These are phyloP conservation scores for Pleurozium schreberi DNA, from an alignment of 225 moss, liverwort and hornwort species.

Conservation along the genomic window DNA sequence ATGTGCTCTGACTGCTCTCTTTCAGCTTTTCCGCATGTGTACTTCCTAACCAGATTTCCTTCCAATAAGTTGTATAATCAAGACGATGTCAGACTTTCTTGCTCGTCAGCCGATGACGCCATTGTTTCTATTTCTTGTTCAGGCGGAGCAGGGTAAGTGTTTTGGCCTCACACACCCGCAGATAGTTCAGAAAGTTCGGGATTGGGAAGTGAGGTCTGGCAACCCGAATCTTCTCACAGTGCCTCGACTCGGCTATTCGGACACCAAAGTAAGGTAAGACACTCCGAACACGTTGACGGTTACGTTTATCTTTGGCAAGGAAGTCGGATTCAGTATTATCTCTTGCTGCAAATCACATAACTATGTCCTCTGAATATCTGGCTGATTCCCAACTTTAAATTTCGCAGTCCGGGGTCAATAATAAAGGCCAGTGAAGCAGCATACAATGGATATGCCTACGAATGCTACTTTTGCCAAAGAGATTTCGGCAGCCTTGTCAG, in stretches of 20 bases:
- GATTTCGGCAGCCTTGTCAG: neutral
- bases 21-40: neutral
- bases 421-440: conserved; percentile 2
- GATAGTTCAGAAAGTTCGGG: conserved; percentile 3
- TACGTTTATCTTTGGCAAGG: neutral
- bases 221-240: conserved; percentile 18
- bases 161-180: conserved; percentile 9
- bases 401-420: neutral
- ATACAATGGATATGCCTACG: conserved; percentile 10
- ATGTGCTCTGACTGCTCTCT: neutral
- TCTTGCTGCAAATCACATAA: neutral
- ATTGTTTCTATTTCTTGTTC: neutral
- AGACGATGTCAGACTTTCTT: neutral
- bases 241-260: conserved; percentile 8
- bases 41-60: neutral
- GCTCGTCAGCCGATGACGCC: neutral
- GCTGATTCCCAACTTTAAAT: neutral
- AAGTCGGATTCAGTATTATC: neutral
- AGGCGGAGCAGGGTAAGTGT: conserved; percentile 19
- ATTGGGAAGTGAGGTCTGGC: conserved; percentile 18
- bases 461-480: conserved; percentile 14
- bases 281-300: neutral
- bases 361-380: neutral
- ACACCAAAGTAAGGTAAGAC: neutral
- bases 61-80: too few species aligned